Base-by-base conservation (phyloP, 208 protist genomes). In the Acanthamoeba divionensis region DNA sequence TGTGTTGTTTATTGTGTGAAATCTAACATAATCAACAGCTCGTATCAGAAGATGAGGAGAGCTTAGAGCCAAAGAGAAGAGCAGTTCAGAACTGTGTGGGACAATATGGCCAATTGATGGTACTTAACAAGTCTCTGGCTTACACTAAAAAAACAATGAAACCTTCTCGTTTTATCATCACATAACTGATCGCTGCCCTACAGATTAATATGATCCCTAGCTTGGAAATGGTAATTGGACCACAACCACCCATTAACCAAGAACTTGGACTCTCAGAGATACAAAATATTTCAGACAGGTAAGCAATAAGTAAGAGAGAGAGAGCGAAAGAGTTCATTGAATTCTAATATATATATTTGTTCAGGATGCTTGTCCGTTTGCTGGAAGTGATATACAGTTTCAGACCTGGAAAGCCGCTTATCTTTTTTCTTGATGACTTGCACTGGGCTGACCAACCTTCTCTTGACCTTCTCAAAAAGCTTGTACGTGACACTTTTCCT, bases 371-470 rank as follows among this genome's bases (percentile, higher is more conserved):
- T n/a, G n/a, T n/a, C n/a, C n/a, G n/a, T n/a, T n/a, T n/a, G n/a
- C n/a, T n/a, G n/a, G n/a, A n/a, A n/a, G n/a, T n/a, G n/a, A n/a
- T 31, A 15, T 10, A 33, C 71, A 82, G 75, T 41, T 48, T 85
- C 48, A 85, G 65, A 36, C 50, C 75, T 2, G 75, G 75, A 0
- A 48, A 63, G 48, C 48, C 75, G 12, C 21, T 85, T 18, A 85
- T 85, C 75, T 66, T 85, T 48, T 85, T 85, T 36, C 50, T 85
- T 5, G 75, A 85, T 41, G 75, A 85, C 26, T 36, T 85, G 24
- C 75, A 85, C 29, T 85, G 75, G 75, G 75, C 75, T 31, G 75
- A 85, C 29, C 75, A 85, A 54, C 75, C 75, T 9, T 85, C 75
- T 21, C 33, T 85, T 36, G 31, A 44, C 9, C 50, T 85, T 21